Base-by-base conservation (phyloP, 1,284 basidiomycete species). In the Naganishia sp. region DNA sequence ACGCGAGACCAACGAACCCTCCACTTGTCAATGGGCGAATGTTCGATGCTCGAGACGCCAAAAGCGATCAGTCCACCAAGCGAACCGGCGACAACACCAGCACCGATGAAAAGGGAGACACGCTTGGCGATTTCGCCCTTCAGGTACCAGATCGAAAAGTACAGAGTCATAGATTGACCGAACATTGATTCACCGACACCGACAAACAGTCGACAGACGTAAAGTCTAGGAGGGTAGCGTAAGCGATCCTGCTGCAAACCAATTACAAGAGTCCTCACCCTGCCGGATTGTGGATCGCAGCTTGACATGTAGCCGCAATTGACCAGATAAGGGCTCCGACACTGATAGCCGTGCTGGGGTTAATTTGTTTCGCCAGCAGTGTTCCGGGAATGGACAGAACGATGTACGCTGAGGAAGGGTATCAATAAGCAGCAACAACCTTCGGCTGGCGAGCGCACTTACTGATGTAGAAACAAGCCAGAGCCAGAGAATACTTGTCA, bases 61-160 rank as follows among this genome's bases (percentile, higher is more conserved):
- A 55, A 68, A 0, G 70, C 65, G 61, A 76, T 77, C 23, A 81
- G 68, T 36, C 81, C 78, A n/a, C 76, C 75, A 55, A 80, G 77
- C 6, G 79, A 76, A 44, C 79, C 78, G 0, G 73, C 68, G 5
- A 81, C 63, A 1, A 78, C 72, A 46, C 80, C 80, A 9, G 80
- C 81, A 0, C 75, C 75, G 69, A 82, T 82, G 77, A 81, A 82
- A 3, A 82, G 64, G 43, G 78, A 78, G 61, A 81, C 73, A 3
- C 82, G 77, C 64, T 79, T 79, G 23, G 80, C 78, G 16, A 82
- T 70, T 63, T 83, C 81, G 0, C 60, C 50, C 70, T 79, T 79
- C 43, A 73, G 78, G 74, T 82, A 82, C 76, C 76, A 81, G 57
- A 64, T 70, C 0, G 65, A 64, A 16, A 72, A 68, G 69, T 71